Evolutionary conservation across 768 basidiomycete species (phyloP).

Genomic region (Macrolepiota fuliginosa): DNA sequence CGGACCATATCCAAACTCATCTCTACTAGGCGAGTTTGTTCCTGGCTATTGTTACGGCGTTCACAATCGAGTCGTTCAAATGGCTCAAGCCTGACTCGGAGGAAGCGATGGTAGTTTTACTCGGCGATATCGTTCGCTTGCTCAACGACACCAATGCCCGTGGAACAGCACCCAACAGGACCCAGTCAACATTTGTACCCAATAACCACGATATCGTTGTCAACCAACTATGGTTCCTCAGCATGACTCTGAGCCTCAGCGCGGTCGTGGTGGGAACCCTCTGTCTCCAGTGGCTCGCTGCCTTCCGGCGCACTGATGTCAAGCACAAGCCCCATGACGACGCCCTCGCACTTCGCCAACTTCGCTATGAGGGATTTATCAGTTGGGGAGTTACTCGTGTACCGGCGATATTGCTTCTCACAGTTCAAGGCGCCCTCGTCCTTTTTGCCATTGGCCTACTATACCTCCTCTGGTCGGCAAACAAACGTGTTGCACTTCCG

Average conservation of each 20-base stretch:
- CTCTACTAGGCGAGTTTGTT: slow-evolving; percentile 5
- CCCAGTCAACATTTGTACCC: neutral
- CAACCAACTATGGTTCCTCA: slow-evolving; percentile 10
- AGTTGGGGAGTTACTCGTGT: slow-evolving; percentile 3
- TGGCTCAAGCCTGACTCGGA: neutral
- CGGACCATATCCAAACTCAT: neutral
- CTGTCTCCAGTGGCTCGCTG: slow-evolving; percentile 11
- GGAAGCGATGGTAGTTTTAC: neutral
- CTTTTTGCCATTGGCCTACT: slow-evolving; percentile 8
- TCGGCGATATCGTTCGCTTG: neutral
- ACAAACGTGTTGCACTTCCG: neutral
- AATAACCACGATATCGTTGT: neutral
- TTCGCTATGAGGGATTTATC: slow-evolving; percentile 8
- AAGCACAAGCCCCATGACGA: slow-evolving; percentile 1
- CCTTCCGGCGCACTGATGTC: neutral
- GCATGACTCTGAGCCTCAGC: slow-evolving; percentile 7
- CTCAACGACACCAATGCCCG: slow-evolving; percentile 1
- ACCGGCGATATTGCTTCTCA: neutral
- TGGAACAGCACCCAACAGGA: neutral
- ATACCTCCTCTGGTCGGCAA: slow-evolving; percentile 4
- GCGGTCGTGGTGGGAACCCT: slow-evolving; percentile 7
- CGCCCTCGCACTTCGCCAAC: slow-evolving; percentile 9
- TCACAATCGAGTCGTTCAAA: slow-evolving; percentile 8
- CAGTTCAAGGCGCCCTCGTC: slow-evolving; percentile 10
- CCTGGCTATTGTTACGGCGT: slow-evolving; percentile 8